These are phyloP conservation scores for Umbilicaria muhlenbergii DNA, from an alignment of 495 filamentous ascomycete genomes.

Conservation along the genomic window DNA sequence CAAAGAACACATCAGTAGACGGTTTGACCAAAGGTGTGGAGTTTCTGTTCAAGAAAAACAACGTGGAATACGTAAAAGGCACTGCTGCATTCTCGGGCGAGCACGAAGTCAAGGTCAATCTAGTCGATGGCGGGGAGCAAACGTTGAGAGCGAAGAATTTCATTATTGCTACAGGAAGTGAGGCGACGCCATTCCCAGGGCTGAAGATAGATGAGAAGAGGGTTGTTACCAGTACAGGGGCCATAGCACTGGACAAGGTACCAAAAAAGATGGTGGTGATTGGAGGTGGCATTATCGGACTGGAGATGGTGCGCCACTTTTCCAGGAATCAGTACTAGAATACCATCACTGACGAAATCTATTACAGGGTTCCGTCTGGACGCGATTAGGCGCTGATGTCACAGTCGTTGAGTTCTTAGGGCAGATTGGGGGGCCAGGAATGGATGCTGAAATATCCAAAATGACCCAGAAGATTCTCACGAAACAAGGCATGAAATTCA, in stretches of 20 bases:
- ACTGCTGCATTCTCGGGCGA: conserved; percentile 73
- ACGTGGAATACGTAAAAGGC: conserved; percentile 91
- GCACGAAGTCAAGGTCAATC: conserved; percentile 80
- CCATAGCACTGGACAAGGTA: conserved; percentile 73
- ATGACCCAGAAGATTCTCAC: conserved; percentile 77
- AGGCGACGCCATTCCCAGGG: conserved; percentile 91
- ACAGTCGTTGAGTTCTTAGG: conserved; percentile 93
- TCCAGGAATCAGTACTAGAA: background rate
- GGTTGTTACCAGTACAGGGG: conserved; percentile 91
- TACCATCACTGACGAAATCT: background rate
- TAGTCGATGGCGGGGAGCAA: conserved; percentile 79
- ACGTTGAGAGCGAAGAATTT: conserved; percentile 86
- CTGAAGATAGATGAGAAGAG: conserved; percentile 93
- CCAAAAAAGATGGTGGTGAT: conserved; percentile 98
- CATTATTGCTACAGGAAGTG: conserved; percentile 87
- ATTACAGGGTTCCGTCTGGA: conserved; percentile 80
- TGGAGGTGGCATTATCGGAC: conserved; percentile 94
- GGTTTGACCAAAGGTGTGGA: conserved; percentile 94
- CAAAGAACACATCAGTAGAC: conserved; percentile 80
- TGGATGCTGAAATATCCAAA: conserved; percentile 93
- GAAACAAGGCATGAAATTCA: conserved; percentile 98
- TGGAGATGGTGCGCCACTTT: conserved; percentile 64
- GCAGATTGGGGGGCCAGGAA: conserved; percentile 94
- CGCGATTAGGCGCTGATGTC: conserved; percentile 78
- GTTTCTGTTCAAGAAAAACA: conserved; percentile 97